Conservation (phyloP, 2,329 filamentous ascomycete species). For the Hyphodiscus sp. region DNA sequence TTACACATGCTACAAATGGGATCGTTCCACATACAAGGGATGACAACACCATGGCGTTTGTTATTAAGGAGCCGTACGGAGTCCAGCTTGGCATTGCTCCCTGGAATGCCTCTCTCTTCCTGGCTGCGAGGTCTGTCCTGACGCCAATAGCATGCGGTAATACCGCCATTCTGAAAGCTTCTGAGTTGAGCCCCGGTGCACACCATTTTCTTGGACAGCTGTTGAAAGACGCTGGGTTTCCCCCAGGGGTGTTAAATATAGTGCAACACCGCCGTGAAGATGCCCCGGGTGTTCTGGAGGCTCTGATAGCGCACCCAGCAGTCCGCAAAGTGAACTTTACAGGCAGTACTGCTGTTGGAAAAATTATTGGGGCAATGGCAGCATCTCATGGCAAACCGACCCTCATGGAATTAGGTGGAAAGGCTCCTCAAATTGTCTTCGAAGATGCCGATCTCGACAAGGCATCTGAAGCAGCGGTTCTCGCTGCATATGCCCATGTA, state of each 20-base stretch:
- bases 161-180: slow-evolving; percentile 28
- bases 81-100: slow-evolving; percentile 30
- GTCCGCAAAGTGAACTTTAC: slow-evolving; percentile 40
- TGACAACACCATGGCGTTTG: too few species aligned
- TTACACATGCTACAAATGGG: too few species aligned
- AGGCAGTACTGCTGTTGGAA: slow-evolving; percentile 36
- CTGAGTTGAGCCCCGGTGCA: slow-evolving; percentile 28
- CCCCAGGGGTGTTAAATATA: slow-evolving; percentile 35
- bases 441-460: slow-evolving; percentile 37
- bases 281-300: slow-evolving; percentile 31
- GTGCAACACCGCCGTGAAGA: slow-evolving; percentile 30
- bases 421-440: slow-evolving; percentile 37
- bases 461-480: slow-evolving; percentile 15
- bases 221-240: slow-evolving; percentile 37
- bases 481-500: slow-evolving; percentile 28
- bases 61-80: too few species aligned
- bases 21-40: too few species aligned
- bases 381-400: slow-evolving; percentile 38
- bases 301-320: slow-evolving; percentile 32
- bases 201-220: slow-evolving; percentile 31
- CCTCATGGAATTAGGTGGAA: slow-evolving; percentile 43
- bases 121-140: slow-evolving; percentile 18
- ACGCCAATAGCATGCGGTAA: slow-evolving; percentile 22
- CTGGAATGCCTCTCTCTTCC: slow-evolving; percentile 27
- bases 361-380: slow-evolving; percentile 33